phyloP scores from a whole-genome alignment of 2,329 filamentous ascomycete genomes.

The Raffaelea arxii region DNA sequence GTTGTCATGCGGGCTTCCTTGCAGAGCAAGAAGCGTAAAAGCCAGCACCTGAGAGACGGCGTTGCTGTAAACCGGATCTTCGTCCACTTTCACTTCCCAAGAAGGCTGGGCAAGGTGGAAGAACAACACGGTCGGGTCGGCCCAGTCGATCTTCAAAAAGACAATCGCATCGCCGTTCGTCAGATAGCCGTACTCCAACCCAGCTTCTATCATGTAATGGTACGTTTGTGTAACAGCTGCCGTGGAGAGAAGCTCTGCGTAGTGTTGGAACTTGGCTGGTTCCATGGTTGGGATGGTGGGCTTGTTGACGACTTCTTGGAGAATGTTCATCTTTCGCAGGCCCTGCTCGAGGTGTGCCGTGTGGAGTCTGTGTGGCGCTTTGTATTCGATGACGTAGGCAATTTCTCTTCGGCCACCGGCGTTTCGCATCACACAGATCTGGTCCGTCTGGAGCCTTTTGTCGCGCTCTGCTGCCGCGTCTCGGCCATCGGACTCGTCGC shows the following conservation, averaged over 20 bases:
- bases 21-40: conserved; percentile 19
- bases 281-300: conserved; percentile 15
- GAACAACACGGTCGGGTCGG: conserved; percentile 16
- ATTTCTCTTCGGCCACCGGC: conserved; percentile 13
- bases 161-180: conserved; percentile 32
- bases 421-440: conserved; percentile 20
- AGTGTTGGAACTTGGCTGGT: conserved; percentile 2
- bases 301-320: conserved; percentile 20
- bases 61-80: conserved; percentile 13
- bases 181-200: conserved; percentile 32
- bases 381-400: conserved; percentile 31
- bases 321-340: conserved; percentile 30
- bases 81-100: conserved; percentile 16
- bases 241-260: conserved; percentile 15
- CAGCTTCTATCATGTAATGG: conserved; percentile 37
- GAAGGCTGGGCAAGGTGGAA: conserved; percentile 22
- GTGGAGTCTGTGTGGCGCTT: conserved; percentile 36
- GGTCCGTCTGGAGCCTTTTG: conserved; percentile 20
- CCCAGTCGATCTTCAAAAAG: conserved; percentile 25
- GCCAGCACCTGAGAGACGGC: conserved; percentile 21
- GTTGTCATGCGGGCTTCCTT: conserved; percentile 11
- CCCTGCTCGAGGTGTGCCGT: conserved; percentile 29
- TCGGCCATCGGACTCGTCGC: neutral
- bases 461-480: neutral
- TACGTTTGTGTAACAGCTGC: conserved; percentile 37